These are phyloP conservation scores for Aspergillus ibericus DNA, from an alignment of 2,329 filamentous ascomycete species.

Conservation along the genomic window DNA sequence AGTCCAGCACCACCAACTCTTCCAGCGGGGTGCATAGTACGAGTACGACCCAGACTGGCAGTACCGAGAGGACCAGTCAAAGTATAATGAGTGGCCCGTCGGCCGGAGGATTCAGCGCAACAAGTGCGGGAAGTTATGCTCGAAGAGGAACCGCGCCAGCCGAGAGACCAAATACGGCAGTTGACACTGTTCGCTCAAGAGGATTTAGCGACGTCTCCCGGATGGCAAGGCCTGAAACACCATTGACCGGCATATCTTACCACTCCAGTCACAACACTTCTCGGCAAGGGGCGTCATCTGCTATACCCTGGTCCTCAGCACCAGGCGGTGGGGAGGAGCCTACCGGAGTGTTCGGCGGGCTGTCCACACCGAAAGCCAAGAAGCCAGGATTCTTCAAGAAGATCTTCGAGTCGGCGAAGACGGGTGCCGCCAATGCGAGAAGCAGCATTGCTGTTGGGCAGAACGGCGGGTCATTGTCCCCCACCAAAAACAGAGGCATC, in stretches of 20 bases:
- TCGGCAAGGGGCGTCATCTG: conserved; percentile 60
- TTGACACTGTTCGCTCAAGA: conserved; percentile 40
- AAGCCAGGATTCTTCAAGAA: conserved; percentile 94
- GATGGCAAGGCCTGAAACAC: conserved; percentile 50
- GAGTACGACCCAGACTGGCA: conserved; percentile 64
- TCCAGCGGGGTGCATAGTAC: conserved; percentile 71
- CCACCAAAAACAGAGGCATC: conserved; percentile 53
- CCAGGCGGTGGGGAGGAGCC: conserved; percentile 59
- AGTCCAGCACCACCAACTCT: conserved; percentile 78
- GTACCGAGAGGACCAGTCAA: conserved; percentile 74
- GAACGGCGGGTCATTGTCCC: conserved; percentile 45
- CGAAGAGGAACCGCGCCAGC: conserved; percentile 60
- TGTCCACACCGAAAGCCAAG: conserved; percentile 71
- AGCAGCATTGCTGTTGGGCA: conserved; percentile 74
- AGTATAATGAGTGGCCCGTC: conserved; percentile 94
- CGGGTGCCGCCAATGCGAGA: conserved; percentile 83
- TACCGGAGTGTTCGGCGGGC: conserved; percentile 71
- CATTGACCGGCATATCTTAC: conserved; percentile 77
- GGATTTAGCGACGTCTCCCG: conserved; percentile 41
- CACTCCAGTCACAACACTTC: conserved; percentile 78
- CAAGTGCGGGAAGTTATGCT: conserved; percentile 90
- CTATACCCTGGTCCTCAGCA: conserved; percentile 57
- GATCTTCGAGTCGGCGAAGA: conserved; percentile 91
- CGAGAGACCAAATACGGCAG: conserved; percentile 48
- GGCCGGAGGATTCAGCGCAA: conserved; percentile 87